A percentile compares a stretch with the other conserved stretches of the same genome.
These are phyloP conservation scores for Zymoseptoria passerinii DNA, from an alignment of 2,329 filamentous ascomycete species.

Conservation along the genomic window DNA sequence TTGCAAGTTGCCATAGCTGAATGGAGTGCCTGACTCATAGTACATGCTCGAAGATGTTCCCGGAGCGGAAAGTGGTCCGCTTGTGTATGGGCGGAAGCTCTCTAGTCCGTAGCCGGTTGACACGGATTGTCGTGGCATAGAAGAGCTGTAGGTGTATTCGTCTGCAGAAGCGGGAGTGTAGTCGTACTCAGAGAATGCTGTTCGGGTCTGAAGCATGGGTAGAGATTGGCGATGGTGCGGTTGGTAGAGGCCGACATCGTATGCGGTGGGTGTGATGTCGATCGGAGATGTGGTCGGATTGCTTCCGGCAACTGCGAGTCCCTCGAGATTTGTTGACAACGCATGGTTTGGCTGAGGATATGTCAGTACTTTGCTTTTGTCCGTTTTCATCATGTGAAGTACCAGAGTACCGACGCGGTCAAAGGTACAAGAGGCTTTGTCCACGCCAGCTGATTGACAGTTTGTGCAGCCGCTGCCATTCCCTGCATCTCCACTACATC, in stretches of 20 bases:
- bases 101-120: conserved; percentile 21
- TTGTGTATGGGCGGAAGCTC: conserved; percentile 22
- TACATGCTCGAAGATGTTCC: conserved; percentile 18
- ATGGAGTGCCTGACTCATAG: conserved; percentile 21
- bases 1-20: conserved; percentile 24
- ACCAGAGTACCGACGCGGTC: conserved; percentile 53
- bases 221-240: conserved; percentile 21
- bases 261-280: conserved; percentile 9
- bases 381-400: not conserved
- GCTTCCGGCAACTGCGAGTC: conserved; percentile 9
- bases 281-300: conserved; percentile 5
- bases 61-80: conserved; percentile 20
- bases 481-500: conserved; percentile 78
- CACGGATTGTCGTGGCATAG: conserved; percentile 20
- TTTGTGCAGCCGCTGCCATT: conserved; percentile 72
- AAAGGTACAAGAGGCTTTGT: conserved; percentile 60
- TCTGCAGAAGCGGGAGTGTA: conserved; percentile 25
- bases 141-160: conserved; percentile 22
- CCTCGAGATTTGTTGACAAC: conserved; percentile 11
- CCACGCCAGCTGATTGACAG: conserved; percentile 65
- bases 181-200: conserved; percentile 21
- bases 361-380: conserved; percentile 1
- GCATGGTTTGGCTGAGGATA: conserved; percentile 11
- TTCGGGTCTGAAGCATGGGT: conserved; percentile 21
- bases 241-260: conserved; percentile 9